Evolutionary conservation across 306 rosid species (phyloP), one percentile per base, ranked within the genome.

Genomic region (Quercus aquifolioides): DNA sequence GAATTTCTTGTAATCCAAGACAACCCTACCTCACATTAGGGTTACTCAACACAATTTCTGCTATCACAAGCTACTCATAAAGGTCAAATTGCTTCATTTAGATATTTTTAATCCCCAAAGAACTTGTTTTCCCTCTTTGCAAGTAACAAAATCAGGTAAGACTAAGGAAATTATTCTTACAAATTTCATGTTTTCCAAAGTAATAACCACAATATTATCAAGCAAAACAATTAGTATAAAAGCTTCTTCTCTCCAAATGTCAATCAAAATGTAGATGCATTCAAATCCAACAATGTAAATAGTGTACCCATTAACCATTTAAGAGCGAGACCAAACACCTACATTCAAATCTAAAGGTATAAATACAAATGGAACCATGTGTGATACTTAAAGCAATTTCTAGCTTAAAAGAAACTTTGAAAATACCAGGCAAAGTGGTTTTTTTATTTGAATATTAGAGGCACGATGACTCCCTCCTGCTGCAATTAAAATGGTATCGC

Each of bases 401-500:
- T 19, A 67, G n/a, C 73, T 76, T 54, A 69, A 55, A 58, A 35
- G 43, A 71, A 74, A 67, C 63, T 63, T 76, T 13, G 73, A 70
- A 87, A 87, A 82, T 85, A 95, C 98, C 91, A 95, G 85, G 91
- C 99, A 95, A 62, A 95, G 87, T 10, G 92, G 97, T 84, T 91
- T 95, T 35, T 77, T 90, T 69, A 95, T 95, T 86, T 91, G 99
- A 84, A 95, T 92, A 81, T 90, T 91, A n/a, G 92, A 84, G 55
- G 91, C 91, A 63, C 23, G 52, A 85, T 95, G 97, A 85, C 57
- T 86, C 69, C 99, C 94, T 7, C 99, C 97, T 64, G 97, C 92
- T 54, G 94, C 92, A 84, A 95, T 87, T 83, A 95, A 88, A 87
- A 95, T 92, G 57, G 98, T 95, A 74, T 95, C 99, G 1, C 97